Conservation (phyloP, 371 early-diverging fungal genomes). For the Mortierella sp. region DNA sequence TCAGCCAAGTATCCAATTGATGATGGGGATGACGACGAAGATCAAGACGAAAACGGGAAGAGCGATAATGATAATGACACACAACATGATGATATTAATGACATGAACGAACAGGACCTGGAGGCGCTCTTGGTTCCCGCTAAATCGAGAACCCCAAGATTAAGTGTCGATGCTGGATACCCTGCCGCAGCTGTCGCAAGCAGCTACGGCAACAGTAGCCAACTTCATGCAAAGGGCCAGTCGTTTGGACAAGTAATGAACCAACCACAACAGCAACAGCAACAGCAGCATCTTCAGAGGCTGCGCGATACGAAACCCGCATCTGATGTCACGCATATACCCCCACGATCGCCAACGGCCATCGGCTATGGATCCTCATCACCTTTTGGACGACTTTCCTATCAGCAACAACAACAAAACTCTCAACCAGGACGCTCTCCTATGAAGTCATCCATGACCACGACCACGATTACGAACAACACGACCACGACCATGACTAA, state of each 20-base stretch:
- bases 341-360: neutral
- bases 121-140: constrained; percentile 34
- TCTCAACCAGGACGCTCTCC: neutral
- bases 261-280: constrained; percentile 13
- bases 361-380: constrained; percentile 2
- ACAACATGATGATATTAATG: constrained; percentile 4
- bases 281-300: neutral
- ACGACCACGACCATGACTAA: constrained; percentile 14
- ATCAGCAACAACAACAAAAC: neutral
- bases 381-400: neutral
- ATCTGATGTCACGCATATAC: neutral
- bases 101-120: constrained; percentile 33
- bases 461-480: constrained; percentile 14
- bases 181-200: constrained; percentile 2
- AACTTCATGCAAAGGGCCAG: constrained; percentile 18
- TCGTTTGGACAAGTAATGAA: constrained; percentile 26
- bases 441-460: neutral
- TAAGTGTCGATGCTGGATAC: constrained; percentile 29
- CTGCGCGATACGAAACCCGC: neutral
- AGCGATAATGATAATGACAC: constrained; percentile 9
- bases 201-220: constrained; percentile 5
- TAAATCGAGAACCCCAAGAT: constrained; percentile 11
- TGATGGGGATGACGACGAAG: constrained; percentile 1
- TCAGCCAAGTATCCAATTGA: constrained; percentile 1
- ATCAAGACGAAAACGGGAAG: constrained; percentile 4